phyloP scores from a whole-genome alignment of 306 rosid species.

The Castanea crenata region DNA sequence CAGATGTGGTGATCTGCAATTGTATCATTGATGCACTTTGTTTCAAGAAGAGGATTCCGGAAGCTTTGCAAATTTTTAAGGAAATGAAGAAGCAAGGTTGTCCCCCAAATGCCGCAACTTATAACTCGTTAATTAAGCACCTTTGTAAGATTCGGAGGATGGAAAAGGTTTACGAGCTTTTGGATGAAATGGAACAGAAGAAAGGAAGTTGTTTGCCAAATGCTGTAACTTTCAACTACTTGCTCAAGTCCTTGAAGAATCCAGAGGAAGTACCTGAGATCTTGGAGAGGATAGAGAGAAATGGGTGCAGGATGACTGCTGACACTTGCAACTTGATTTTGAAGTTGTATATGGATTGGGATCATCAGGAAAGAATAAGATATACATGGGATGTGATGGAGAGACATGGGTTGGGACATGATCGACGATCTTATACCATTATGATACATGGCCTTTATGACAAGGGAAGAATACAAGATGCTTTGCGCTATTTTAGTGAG shows the following conservation, averaged over 20 bases:
- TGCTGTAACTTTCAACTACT: slow-evolving; percentile 51
- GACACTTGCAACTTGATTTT: slow-evolving; percentile 63
- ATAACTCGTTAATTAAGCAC: slow-evolving; percentile 65
- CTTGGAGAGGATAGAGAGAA: slow-evolving; percentile 61
- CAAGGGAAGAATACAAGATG: slow-evolving; percentile 60
- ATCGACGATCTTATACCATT: slow-evolving; percentile 60
- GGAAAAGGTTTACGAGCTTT: slow-evolving; percentile 60
- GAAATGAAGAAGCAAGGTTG: slow-evolving; percentile 58
- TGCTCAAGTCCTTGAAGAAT: slow-evolving; percentile 55
- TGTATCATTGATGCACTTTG: slow-evolving; percentile 75
- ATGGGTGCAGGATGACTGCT: slow-evolving; percentile 50
- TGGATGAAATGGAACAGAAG: slow-evolving; percentile 62
- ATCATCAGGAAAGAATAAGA: too few relatives aligned
- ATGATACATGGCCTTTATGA: slow-evolving; percentile 65
- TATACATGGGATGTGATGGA: too few relatives aligned
- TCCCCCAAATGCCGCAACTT: slow-evolving; percentile 57
- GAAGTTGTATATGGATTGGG: slow-evolving; percentile 23
- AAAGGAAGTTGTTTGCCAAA: slow-evolving; percentile 55
- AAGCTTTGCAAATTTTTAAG: slow-evolving; percentile 55
- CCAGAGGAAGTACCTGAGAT: slow-evolving; percentile 51
- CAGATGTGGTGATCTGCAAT: slow-evolving; percentile 66
- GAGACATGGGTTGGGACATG: slow-evolving; percentile 41
- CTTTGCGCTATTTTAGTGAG: slow-evolving; percentile 51
- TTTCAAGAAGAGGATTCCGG: slow-evolving; percentile 88
- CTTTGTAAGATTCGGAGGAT: slow-evolving; percentile 59